These are phyloP conservation scores for Rubus idaeus DNA, from an alignment of 306 rosid genomes.

Conservation along the genomic window DNA sequence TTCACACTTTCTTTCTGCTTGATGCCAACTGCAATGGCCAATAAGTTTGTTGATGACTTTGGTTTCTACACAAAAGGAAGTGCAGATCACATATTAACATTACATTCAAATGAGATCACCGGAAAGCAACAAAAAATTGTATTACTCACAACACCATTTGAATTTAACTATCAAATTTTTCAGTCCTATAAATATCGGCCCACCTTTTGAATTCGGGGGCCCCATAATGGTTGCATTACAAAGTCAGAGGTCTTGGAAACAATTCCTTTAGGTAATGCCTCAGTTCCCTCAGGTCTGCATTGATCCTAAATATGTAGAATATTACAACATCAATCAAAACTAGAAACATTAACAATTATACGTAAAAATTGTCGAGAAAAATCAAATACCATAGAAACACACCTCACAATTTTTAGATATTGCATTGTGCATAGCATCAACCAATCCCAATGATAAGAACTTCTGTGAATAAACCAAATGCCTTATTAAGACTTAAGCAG, in stretches of 20 bases:
- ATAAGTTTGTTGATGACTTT: slow-evolving; percentile 49
- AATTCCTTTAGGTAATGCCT: slow-evolving; percentile 41
- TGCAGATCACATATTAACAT: not conserved
- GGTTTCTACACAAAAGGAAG: slow-evolving; percentile 31
- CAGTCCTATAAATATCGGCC: not conserved
- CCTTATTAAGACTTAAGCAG: not conserved
- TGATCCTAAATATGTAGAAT: slow-evolving; percentile 13
- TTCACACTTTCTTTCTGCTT: slow-evolving; percentile 64
- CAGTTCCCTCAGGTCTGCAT: slow-evolving; percentile 26
- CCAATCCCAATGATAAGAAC: slow-evolving; percentile 20
- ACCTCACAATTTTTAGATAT: slow-evolving; percentile 26
- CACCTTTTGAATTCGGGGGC: slow-evolving; percentile 20
- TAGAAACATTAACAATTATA: not conserved
- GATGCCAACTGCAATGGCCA: slow-evolving; percentile 78
- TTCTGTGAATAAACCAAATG: slow-evolving; percentile 15
- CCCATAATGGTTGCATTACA: slow-evolving; percentile 44
- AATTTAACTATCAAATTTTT: not conserved
- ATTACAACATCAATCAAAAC: not conserved
- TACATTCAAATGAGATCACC: not conserved
- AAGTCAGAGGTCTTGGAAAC: slow-evolving; percentile 39
- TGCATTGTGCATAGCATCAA: slow-evolving; percentile 22
- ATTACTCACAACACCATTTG: not conserved
- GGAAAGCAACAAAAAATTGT: not conserved
- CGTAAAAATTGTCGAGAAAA: not conserved
- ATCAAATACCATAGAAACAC: not conserved